A percentile compares a stretch with the other conserved stretches of the same genome.
These are phyloP conservation scores for Neurospora sp. DNA, from an alignment of 495 filamentous ascomycete genomes.

Conservation along the genomic window DNA sequence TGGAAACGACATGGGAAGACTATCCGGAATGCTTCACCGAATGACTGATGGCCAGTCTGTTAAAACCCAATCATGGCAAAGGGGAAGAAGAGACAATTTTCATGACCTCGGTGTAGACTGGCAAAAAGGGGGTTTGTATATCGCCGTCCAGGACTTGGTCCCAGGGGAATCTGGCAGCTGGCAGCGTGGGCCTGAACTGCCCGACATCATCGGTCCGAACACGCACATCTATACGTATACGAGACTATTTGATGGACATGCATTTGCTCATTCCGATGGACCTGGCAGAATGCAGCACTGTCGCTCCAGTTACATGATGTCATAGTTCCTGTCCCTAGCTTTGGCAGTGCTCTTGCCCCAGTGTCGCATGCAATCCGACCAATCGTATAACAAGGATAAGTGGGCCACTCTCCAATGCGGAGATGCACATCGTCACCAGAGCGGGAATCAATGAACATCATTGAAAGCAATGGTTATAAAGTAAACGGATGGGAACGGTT, in stretches of 20 bases:
- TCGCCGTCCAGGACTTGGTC: no score
- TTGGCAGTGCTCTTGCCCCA: background rate
- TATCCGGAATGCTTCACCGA: no score
- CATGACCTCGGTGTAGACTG: no score
- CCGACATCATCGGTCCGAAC: background rate
- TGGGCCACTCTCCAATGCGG: background rate
- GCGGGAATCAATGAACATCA: background rate
- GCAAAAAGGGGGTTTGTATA: no score
- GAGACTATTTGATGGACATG: no score
- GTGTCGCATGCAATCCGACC: background rate
- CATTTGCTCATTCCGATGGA: background rate
- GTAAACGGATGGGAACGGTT: background rate
- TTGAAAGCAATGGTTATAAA: background rate
- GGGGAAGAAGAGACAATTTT: no score
- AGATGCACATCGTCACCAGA: background rate
- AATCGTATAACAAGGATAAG: background rate
- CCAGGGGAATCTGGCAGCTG: no score
- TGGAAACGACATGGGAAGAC: no score
- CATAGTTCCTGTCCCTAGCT: background rate
- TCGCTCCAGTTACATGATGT: background rate
- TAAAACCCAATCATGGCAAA: no score
- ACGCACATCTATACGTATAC: background rate
- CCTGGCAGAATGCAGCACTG: background rate
- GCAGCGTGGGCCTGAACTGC: no score
- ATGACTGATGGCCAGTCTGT: no score